Evolutionary conservation across 306 rosid genomes (phyloP).

Genomic region (Trifolium fragiferum): DNA sequence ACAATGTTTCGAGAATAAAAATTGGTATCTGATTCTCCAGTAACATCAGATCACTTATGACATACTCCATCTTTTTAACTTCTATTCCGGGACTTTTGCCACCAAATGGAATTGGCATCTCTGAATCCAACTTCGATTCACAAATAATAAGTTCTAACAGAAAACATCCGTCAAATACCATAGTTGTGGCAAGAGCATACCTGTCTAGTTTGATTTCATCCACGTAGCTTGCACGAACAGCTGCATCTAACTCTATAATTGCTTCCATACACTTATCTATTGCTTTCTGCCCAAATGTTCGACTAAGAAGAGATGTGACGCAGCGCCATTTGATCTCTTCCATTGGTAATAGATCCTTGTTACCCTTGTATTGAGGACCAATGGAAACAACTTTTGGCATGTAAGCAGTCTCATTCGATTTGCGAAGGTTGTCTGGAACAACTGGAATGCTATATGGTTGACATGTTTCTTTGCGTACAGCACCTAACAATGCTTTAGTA

Average conservation of each 20-base stretch:
- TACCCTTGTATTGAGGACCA: conserved; percentile 23
- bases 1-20: not conserved
- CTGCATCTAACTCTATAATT: not conserved
- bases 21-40: conserved; percentile 22
- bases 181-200: conserved; percentile 4
- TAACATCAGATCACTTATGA: conserved; percentile 24
- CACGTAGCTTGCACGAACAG: conserved; percentile 20
- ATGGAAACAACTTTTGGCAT: conserved; percentile 36
- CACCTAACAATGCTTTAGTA: not conserved
- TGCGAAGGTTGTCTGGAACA: conserved; percentile 28
- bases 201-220: not conserved
- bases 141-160: conserved; percentile 38
- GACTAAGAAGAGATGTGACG: too few species aligned
- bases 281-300: too few species aligned
- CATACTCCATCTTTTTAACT: not conserved
- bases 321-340: conserved; percentile 34
- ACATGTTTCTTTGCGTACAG: not conserved
- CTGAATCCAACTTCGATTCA: not conserved
- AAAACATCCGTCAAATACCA: conserved; percentile 40
- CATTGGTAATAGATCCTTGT: not conserved
- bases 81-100: not conserved
- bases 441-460: conserved; percentile 13
- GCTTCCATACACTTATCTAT: not conserved
- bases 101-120: not conserved
- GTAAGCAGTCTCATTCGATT: conserved; percentile 27